These are phyloP conservation scores for Fusarium falciforme DNA, from an alignment of 2,329 filamentous ascomycete species.

Conservation along the genomic window DNA sequence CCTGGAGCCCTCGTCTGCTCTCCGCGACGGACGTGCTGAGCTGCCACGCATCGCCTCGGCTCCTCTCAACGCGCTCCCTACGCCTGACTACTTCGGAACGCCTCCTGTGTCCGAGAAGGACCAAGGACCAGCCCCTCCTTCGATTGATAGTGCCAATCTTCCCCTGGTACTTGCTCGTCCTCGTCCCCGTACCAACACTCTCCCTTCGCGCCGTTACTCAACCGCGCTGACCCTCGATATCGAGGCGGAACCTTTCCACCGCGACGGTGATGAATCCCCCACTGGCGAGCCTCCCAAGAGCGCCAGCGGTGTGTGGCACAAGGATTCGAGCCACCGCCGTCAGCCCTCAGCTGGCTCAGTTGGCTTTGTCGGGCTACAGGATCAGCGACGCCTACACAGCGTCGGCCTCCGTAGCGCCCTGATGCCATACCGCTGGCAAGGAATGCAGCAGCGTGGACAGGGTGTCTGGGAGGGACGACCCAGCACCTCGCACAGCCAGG, in stretches of 20 bases:
- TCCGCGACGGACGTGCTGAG: conserved; percentile 10
- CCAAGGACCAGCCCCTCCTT: conserved; percentile 20
- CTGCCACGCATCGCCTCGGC: conserved; percentile 30
- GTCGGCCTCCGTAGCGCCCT: conserved; percentile 43
- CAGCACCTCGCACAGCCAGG: conserved; percentile 42
- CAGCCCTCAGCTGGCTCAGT: conserved; percentile 42
- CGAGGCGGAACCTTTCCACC: conserved; percentile 21
- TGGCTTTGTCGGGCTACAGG: conserved; percentile 41
- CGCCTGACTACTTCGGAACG: conserved; percentile 23
- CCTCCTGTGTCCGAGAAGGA: conserved; percentile 21
- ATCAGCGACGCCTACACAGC: conserved; percentile 39
- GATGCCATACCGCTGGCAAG: conserved; percentile 43
- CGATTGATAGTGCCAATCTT: conserved; percentile 28
- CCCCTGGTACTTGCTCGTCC: conserved; percentile 22
- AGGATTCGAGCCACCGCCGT: conserved; percentile 32
- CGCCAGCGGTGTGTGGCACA: conserved; percentile 23
- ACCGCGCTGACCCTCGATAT: conserved; percentile 43
- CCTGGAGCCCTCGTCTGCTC: not conserved
- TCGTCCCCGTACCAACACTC: conserved; percentile 32
- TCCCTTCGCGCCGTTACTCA: conserved; percentile 42
- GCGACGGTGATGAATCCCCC: conserved; percentile 34
- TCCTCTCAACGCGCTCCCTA: conserved; percentile 30
- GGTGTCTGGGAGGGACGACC: conserved; percentile 39
- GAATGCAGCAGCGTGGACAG: conserved; percentile 34
- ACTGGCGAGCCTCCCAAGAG: conserved; percentile 36